Evolutionary conservation across 2,329 filamentous ascomycete species (phyloP).

Genomic region (Venturia nashicola): DNA sequence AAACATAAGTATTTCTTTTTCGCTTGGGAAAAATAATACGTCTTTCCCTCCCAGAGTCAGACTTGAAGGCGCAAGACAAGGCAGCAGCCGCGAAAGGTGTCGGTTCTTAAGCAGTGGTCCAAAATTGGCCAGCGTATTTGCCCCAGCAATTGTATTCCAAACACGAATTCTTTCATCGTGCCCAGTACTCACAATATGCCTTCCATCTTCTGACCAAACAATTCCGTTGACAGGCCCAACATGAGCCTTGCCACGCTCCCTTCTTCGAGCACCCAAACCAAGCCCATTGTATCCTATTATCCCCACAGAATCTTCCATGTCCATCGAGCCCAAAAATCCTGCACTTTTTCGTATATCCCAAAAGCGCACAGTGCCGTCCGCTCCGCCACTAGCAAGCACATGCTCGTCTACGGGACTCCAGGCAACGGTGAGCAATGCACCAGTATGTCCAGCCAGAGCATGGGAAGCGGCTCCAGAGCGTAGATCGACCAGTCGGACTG

Average conservation of each 20-base stretch:
- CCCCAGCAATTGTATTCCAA: conserved; percentile 70
- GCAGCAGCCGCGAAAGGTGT: conserved; percentile 26
- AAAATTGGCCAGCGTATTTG: conserved; percentile 81
- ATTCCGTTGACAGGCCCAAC: conserved; percentile 73
- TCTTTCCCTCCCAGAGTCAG: conserved; percentile 47
- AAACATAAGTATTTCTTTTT: conserved; percentile 61
- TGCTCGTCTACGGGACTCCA: conserved; percentile 79
- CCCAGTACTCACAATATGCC: conserved; percentile 64
- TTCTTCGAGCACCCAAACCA: conserved; percentile 28
- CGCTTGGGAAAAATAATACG: conserved; percentile 68
- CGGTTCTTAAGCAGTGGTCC: conserved; percentile 69
- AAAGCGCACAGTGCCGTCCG: conserved; percentile 69
- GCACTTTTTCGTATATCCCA: conserved; percentile 81
- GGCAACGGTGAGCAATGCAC: conserved; percentile 46
- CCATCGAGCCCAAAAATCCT: conserved; percentile 62
- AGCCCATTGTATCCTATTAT: conserved; percentile 37
- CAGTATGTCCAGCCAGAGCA: conserved; percentile 36
- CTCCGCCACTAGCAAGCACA: conserved; percentile 70
- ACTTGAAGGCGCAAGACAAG: conserved; percentile 46
- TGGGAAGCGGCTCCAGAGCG: conserved; percentile 60
- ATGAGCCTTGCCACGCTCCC: conserved; percentile 48
- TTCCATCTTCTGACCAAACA: conserved; percentile 70
- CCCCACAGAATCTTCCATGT: conserved; percentile 73
- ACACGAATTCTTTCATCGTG: conserved; percentile 77
- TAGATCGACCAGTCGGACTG: conserved; percentile 75